These are phyloP conservation scores for Phytophthora boehmeriae DNA, from an alignment of 352 stramenopile genomes.

Conservation along the genomic window DNA sequence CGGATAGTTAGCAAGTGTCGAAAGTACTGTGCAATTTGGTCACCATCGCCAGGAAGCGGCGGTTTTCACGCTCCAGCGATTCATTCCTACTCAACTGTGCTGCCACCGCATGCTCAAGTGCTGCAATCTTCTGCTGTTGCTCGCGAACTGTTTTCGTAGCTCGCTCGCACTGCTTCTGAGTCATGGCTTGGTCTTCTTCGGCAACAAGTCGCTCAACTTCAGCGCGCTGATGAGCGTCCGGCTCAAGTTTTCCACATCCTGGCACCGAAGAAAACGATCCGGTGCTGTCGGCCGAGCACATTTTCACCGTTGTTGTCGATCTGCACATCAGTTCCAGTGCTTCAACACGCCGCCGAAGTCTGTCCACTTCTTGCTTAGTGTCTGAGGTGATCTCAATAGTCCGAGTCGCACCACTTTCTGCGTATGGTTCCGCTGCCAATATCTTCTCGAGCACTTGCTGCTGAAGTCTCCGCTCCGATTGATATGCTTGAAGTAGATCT, in stretches of 20 bases:
- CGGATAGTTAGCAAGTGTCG: no score
- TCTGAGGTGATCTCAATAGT: not conserved
- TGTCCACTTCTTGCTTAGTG: not conserved
- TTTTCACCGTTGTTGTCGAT: not conserved
- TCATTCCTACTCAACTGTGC: slow-evolving; percentile 7
- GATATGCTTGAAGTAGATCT: slow-evolving; percentile 19
- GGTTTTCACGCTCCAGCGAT: not conserved
- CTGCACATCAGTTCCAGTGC: slow-evolving; percentile 21
- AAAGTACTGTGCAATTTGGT: not conserved
- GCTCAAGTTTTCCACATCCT: not conserved
- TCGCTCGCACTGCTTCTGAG: not conserved
- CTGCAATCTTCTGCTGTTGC: slow-evolving; percentile 15
- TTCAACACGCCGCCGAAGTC: slow-evolving; percentile 20
- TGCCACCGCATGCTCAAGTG: slow-evolving; percentile 20
- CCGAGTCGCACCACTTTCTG: not conserved
- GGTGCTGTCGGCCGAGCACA: not conserved
- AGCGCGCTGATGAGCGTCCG: not conserved
- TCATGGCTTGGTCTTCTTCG: slow-evolving; percentile 3
- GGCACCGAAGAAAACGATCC: not conserved
- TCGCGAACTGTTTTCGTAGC: slow-evolving; percentile 3
- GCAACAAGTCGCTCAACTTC: slow-evolving; percentile 6
- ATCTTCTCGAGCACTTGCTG: slow-evolving; percentile 3
- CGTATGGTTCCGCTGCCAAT: not conserved
- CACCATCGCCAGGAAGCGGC: not conserved
- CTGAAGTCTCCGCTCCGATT: slow-evolving; percentile 15